Conservation (phyloP, 164 flowering plant species). For the Cinnamomum micranthum region DNA sequence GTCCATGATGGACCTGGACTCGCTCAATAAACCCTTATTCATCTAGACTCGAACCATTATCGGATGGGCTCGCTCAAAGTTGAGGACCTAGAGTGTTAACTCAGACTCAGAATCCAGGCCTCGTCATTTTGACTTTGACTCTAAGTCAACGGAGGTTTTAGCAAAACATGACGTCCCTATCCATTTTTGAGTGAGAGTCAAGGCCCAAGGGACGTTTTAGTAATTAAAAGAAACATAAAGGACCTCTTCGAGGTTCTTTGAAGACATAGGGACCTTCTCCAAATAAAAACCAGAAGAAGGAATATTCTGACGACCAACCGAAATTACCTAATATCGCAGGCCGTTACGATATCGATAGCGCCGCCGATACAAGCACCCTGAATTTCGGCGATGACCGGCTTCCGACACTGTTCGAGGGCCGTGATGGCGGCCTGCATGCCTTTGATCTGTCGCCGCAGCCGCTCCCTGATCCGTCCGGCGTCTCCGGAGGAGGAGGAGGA, state of each 20-base stretch:
- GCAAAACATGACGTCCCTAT: too few species aligned
- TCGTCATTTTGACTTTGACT: too few species aligned
- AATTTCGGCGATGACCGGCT: constrained; percentile 69
- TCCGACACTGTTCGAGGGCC: constrained; percentile 72
- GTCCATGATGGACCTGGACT: too few species aligned
- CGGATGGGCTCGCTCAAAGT: too few species aligned
- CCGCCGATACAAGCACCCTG: constrained; percentile 88
- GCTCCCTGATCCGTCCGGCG: constrained; percentile 54
- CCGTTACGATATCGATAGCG: constrained; percentile 72
- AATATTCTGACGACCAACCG: neutral
- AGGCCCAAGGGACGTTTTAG: too few species aligned
- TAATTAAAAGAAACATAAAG: neutral
- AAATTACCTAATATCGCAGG: constrained; percentile 70
- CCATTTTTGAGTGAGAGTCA: too few species aligned
- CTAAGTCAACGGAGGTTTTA: too few species aligned
- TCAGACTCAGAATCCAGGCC: too few species aligned
- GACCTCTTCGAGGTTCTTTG: neutral
- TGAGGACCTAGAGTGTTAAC: too few species aligned
- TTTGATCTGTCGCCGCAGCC: constrained; percentile 54
- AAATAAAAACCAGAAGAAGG: neutral
- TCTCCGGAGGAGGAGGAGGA: constrained; percentile 27
- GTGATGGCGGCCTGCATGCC: constrained; percentile 60
- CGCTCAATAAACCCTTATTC: too few species aligned
- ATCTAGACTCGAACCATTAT: too few species aligned
- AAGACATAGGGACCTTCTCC: neutral